These are phyloP conservation scores for Begonia loranthoides DNA, from an alignment of 306 rosid species.

Conservation along the genomic window DNA sequence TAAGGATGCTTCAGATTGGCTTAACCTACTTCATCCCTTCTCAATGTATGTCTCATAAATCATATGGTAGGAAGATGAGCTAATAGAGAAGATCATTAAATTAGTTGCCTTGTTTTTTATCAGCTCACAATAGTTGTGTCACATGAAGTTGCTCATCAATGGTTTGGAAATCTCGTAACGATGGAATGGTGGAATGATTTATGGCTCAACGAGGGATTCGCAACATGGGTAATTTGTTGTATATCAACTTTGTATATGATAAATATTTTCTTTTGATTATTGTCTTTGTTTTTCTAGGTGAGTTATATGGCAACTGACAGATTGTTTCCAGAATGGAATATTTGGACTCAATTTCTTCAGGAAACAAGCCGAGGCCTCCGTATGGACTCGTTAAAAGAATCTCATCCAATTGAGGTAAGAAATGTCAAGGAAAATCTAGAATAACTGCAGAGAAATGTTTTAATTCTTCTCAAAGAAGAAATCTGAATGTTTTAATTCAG, in stretches of 20 bases:
- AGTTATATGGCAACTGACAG: slow-evolving; percentile 46
- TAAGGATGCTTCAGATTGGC: no score
- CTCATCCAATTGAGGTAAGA: slow-evolving; percentile 54
- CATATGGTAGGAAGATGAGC: no score
- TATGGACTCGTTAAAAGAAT: slow-evolving; percentile 40
- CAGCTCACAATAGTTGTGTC: slow-evolving; percentile 34
- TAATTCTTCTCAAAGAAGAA: no score
- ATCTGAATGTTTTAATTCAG: slow-evolving; percentile 26
- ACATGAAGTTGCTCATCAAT: slow-evolving; percentile 60
- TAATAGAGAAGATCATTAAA: no score
- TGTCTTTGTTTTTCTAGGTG: slow-evolving; percentile 24
- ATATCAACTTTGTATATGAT: neutral
- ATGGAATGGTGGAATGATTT: slow-evolving; percentile 72
- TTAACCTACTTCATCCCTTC: no score
- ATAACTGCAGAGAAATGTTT: no score
- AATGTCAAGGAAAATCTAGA: neutral
- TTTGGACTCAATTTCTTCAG: slow-evolving; percentile 48
- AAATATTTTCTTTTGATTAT: neutral
- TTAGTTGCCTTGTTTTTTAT: neutral
- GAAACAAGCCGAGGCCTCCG: slow-evolving; percentile 23
- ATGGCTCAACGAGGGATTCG: slow-evolving; percentile 71
- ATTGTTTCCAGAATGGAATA: slow-evolving; percentile 54
- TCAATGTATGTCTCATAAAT: no score
- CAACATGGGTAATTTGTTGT: slow-evolving; percentile 38
- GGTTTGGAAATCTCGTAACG: slow-evolving; percentile 71